Base-by-base conservation (phyloP, 2,329 filamentous ascomycete species). In the Trichoderma endophyticum region DNA sequence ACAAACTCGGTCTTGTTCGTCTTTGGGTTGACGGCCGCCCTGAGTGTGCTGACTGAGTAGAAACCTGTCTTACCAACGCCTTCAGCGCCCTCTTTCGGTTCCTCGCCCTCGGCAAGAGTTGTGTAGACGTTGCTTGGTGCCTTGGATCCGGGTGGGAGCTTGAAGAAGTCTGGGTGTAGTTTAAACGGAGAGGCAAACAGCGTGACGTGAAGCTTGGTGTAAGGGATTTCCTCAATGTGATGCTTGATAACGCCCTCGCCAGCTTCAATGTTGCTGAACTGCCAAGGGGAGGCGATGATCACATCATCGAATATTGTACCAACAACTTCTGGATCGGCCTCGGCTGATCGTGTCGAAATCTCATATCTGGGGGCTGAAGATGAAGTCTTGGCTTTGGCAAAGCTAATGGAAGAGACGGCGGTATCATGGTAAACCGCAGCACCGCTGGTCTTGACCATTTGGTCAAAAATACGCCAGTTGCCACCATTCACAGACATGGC, bases 401-500 rank as follows among this genome's bases (percentile, higher is more conserved):
- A 84, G 1, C 82, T 79, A 64, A 97, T 88, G 4, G 83, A 84
- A 0, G 86, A 84, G 1, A 98, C 91, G 0, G 88, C 85, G 0
- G 91, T 92, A 76, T 95, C 92, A 28, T 93, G 83, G 51, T 84
- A 83, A 6, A 95, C 75, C 0, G 84, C 81, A 0, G 92, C 90
- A 3, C 86, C 83, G 1, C 93, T 91, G 0, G 84, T 82, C 48
- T 88, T 85, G 1, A 95, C 83, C 92, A 98, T 97, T 59, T 86
- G 83, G n/a, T 91, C 87, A 78, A 99, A 99, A 70, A 99, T 97
- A 77, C 89, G 90, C 94, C 95, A 98, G 80, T 98, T 99, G 2
- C 96, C 96, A 7, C 94, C 94, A 15, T 88, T 82, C 1, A 98
- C 88, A 21, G 92, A 86, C 79, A 94, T 89, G 0, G 95, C 93